phyloP scores from a whole-genome alignment of 2,329 filamentous ascomycete genomes.

The Colletotrichum sublineola region DNA sequence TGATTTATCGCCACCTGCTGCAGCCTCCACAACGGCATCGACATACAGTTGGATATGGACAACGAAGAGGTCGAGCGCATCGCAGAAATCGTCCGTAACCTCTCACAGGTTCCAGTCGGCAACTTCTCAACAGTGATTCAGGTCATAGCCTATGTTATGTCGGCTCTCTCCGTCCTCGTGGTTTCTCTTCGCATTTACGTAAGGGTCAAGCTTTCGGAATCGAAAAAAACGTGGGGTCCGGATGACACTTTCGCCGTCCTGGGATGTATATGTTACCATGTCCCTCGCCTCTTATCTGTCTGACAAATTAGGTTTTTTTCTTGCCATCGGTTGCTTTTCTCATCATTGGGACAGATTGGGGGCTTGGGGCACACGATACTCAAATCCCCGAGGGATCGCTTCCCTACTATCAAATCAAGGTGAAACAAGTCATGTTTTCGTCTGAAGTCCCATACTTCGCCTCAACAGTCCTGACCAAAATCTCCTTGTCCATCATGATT shows the following conservation, averaged over 20 bases:
- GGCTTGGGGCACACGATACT: constrained; percentile 39
- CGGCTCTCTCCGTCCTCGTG: not conserved
- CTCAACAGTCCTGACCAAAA: not conserved
- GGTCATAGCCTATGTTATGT: not conserved
- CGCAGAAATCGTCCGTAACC: not conserved
- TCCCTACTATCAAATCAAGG: constrained; percentile 26
- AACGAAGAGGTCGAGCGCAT: not conserved
- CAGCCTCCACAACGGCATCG: not conserved
- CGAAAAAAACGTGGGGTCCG: constrained; percentile 20
- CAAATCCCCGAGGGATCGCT: constrained; percentile 38
- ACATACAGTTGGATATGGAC: not conserved
- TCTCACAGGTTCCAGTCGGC: not conserved
- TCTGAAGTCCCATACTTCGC: not conserved
- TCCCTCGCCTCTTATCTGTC: not conserved
- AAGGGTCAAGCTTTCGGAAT: constrained; percentile 22
- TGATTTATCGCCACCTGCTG: not conserved
- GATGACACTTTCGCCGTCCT: constrained; percentile 39
- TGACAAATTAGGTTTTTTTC: not conserved
- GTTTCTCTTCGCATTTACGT: constrained; percentile 31
- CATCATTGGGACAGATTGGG: constrained; percentile 33
- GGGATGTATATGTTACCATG: constrained; percentile 23
- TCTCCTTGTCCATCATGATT: constrained; percentile 26
- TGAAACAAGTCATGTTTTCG: constrained; percentile 40
- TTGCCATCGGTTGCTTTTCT: constrained; percentile 5
- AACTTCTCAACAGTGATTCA: not conserved